Evolutionary conservation across 129 eudicot species (phyloP).

Genomic region (Lonicera japonica): DNA sequence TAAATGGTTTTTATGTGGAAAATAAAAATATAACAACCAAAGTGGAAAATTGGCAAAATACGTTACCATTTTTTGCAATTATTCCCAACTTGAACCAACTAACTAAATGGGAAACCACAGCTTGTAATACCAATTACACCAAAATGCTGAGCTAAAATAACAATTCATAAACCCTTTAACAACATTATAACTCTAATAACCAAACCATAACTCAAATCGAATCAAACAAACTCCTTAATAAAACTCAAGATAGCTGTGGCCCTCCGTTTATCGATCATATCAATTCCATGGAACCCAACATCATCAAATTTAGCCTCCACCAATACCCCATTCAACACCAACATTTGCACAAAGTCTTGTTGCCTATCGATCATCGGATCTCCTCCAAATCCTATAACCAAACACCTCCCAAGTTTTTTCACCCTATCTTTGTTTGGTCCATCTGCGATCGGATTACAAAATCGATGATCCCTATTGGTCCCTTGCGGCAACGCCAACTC

Average conservation of each 20-base stretch:
- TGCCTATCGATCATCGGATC: conserved; percentile 87
- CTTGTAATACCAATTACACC: no score
- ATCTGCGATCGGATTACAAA: conserved; percentile 59
- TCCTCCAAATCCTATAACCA: conserved; percentile 83
- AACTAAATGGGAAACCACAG: no score
- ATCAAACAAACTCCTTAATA: conserved; percentile 61
- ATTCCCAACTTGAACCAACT: no score
- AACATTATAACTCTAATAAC: not conserved
- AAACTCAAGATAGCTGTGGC: conserved; percentile 50
- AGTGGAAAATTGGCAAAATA: no score
- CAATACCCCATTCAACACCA: conserved; percentile 54
- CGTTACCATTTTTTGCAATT: no score
- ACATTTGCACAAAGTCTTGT: conserved; percentile 58
- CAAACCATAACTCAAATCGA: not conserved
- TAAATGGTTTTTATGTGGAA: no score
- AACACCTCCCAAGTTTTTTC: conserved; percentile 53
- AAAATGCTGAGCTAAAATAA: no score
- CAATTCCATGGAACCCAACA: conserved; percentile 79
- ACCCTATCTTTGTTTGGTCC: conserved; percentile 28
- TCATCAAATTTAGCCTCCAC: conserved; percentile 85
- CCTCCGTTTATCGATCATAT: conserved; percentile 56
- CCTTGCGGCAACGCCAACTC: conserved; percentile 74
- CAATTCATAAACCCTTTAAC: no score
- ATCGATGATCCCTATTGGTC: conserved; percentile 69
- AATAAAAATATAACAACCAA: no score